Percentiles rank a stretch among this genome's conserved stretches.
These are phyloP conservation scores for Monilinia fructigena DNA, from an alignment of 2,329 filamentous ascomycete species.

Conservation along the genomic window DNA sequence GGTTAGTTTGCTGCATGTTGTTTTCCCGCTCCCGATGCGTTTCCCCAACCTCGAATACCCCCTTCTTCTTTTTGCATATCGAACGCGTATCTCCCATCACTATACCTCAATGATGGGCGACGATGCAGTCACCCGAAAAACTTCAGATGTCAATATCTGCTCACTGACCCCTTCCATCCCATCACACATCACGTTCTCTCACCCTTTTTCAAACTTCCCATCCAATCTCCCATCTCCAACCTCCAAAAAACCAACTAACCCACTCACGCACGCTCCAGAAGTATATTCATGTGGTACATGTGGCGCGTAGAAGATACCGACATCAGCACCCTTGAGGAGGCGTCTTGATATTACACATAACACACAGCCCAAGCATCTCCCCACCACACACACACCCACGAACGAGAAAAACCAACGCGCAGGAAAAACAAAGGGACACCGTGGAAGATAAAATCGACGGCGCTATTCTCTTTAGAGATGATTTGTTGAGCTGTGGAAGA, in stretches of 20 bases:
- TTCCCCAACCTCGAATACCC: too few relatives aligned
- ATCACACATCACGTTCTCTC: not conserved
- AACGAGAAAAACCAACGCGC: too few relatives aligned
- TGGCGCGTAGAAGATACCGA: constrained; percentile 84
- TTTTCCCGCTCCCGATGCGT: not conserved
- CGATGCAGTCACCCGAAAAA: not conserved
- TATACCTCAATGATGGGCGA: not conserved
- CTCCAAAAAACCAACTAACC: not conserved
- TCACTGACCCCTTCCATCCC: not conserved
- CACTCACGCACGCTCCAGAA: constrained; percentile 49
- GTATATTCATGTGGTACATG: constrained; percentile 98
- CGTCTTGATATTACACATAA: not conserved
- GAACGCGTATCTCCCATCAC: not conserved
- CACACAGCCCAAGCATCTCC: too few relatives aligned
- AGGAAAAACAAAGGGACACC: too few relatives aligned
- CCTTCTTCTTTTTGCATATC: not conserved
- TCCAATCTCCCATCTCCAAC: not conserved
- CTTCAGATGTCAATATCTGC: not conserved
- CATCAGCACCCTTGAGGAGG: constrained; percentile 56
- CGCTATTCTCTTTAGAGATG: too few relatives aligned
- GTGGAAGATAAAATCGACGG: too few relatives aligned
- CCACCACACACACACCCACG: too few relatives aligned
- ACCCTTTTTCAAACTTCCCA: too few relatives aligned
- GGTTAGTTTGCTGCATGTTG: constrained; percentile 45
- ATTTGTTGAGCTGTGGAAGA: too few relatives aligned